phyloP scores from a whole-genome alignment of 345 rosid species.

The Litchi chinensis region DNA sequence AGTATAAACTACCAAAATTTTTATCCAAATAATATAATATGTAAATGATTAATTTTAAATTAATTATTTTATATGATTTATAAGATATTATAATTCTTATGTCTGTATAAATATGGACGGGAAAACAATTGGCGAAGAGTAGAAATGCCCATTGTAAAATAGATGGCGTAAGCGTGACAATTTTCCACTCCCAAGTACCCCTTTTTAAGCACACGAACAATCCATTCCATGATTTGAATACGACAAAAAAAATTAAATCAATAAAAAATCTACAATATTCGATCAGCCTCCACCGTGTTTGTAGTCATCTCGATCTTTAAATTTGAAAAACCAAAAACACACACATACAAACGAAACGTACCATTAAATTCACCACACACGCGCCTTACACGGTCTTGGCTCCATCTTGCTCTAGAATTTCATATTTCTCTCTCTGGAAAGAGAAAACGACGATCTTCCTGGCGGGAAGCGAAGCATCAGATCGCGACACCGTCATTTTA shows the following conservation, averaged over 20 bases:
- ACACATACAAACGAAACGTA: not conserved
- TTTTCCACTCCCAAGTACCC: too few species aligned
- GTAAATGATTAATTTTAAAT: too few species aligned
- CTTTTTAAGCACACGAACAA: not conserved
- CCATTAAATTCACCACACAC: not conserved
- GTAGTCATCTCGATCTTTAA: not conserved
- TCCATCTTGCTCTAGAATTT: not conserved
- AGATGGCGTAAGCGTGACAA: too few species aligned
- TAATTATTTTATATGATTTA: too few species aligned
- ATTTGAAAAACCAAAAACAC: not conserved
- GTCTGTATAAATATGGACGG: too few species aligned
- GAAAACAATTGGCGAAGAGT: too few species aligned
- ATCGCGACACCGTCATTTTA: not conserved
- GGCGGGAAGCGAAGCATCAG: constrained; percentile 10
- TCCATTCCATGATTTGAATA: not conserved
- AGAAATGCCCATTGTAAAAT: too few species aligned
- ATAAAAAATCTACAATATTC: not conserved
- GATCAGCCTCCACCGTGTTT: not conserved
- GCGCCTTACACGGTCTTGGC: constrained; percentile 1
- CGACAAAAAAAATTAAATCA: not conserved
- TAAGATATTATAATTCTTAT: too few species aligned
- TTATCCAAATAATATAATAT: too few species aligned
- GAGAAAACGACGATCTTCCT: constrained; percentile 10
- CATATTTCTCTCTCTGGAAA: not conserved
- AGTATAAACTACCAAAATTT: too few species aligned